phyloP scores from a whole-genome alignment of 2,329 filamentous ascomycete species.

The Ophiostoma novo-ulmi region DNA sequence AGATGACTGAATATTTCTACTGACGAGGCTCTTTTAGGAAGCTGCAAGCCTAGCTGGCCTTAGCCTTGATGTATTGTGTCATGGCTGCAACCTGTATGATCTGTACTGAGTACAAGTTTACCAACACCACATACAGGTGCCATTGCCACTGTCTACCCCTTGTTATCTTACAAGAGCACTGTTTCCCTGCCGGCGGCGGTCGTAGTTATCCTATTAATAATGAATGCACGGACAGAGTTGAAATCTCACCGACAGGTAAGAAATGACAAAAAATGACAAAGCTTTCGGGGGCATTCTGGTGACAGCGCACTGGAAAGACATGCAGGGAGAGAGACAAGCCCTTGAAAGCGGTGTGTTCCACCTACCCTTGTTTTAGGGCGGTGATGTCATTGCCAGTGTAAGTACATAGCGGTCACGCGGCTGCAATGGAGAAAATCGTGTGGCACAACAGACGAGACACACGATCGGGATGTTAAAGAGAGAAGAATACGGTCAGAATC shows the following conservation, averaged over 20 bases:
- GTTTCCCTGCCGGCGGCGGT: not conserved
- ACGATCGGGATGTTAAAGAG: not conserved
- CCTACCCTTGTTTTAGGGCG: not conserved
- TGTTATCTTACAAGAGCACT: not conserved
- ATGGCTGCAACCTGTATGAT: not conserved
- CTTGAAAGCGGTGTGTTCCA: conserved; percentile 10
- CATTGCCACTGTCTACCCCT: not conserved
- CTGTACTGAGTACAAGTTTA: too few relatives aligned
- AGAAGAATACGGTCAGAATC: not conserved
- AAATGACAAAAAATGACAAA: not conserved
- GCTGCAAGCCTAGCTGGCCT: not conserved
- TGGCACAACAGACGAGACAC: conserved; percentile 6
- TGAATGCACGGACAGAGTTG: not conserved
- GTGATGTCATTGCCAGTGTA: conserved; percentile 5
- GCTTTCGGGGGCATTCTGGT: not conserved
- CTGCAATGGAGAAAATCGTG: conserved; percentile 2
- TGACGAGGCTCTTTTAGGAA: conserved; percentile 11
- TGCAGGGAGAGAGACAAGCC: not conserved
- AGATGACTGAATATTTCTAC: not conserved
- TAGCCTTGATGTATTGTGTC: not conserved
- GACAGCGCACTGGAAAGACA: not conserved
- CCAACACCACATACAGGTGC: too few relatives aligned
- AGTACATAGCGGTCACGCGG: conserved; percentile 2
- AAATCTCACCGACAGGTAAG: not conserved
- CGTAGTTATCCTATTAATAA: not conserved